Conservation (phyloP, 2,329 filamentous ascomycete species). For the Colletotrichum trifolii region DNA sequence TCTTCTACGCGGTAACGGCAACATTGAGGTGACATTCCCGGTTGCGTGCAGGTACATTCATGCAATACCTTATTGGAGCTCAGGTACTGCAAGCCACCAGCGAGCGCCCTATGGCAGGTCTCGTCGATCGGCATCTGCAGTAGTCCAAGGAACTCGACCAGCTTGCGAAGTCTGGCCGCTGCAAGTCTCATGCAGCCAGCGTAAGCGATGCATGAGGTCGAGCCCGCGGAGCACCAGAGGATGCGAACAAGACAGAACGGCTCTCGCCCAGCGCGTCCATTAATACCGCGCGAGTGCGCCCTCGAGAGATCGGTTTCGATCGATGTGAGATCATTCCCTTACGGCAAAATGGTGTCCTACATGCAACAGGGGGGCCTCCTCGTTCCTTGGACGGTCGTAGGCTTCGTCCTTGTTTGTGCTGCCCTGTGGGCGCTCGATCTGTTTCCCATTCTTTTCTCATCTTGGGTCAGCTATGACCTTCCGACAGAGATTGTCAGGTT, state of each 20-base stretch:
- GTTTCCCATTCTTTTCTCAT: constrained; percentile 4
- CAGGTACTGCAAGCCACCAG: not conserved
- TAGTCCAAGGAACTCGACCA: not conserved
- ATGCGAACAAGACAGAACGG: not conserved
- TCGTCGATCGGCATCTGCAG: not conserved
- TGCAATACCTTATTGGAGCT: constrained; percentile 1
- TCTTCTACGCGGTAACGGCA: not conserved
- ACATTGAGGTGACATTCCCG: not conserved
- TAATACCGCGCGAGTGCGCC: not conserved
- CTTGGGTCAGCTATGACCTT: constrained; percentile 2
- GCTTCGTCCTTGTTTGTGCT: not conserved
- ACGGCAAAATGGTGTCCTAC: constrained; percentile 1
- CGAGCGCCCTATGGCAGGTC: constrained; percentile 5
- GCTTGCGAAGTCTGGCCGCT: constrained; percentile 5
- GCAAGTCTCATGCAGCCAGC: constrained; percentile 8
- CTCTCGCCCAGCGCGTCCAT: not conserved
- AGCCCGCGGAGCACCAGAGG: not conserved
- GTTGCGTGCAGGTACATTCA: not conserved
- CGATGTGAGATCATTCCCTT: constrained; percentile 1
- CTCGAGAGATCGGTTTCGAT: constrained; percentile 1
- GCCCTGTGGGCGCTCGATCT: constrained; percentile 1
- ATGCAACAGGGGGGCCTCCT: constrained; percentile 4
- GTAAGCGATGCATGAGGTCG: not conserved
- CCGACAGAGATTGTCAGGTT: constrained; percentile 1
- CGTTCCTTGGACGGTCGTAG: constrained; percentile 1